Evolutionary conservation across 495 filamentous ascomycete genomes (phyloP).

Genomic region (Neurospora sp.): DNA sequence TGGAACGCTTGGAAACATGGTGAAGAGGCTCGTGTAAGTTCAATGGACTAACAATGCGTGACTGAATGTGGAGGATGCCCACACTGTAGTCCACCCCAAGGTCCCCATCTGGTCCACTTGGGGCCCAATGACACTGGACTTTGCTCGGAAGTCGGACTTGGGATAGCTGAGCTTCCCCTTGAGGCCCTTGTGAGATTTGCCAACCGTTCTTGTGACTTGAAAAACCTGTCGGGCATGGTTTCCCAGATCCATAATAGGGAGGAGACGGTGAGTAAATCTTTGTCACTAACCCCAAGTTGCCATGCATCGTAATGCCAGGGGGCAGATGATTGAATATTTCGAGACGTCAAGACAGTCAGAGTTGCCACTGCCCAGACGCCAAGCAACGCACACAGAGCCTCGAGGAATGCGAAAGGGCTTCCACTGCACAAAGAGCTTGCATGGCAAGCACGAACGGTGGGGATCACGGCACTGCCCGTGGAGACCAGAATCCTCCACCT

Average conservation of each 20-base stretch:
- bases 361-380: background rate
- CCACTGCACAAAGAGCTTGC: background rate
- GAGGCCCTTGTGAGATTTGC: background rate
- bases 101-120: background rate
- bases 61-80: background rate
- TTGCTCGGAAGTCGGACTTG: background rate
- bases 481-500: background rate
- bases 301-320: background rate
- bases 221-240: background rate
- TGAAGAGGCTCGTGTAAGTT: background rate
- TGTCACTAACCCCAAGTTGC: background rate
- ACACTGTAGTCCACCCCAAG: background rate
- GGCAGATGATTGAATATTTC: background rate
- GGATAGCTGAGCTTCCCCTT: background rate
- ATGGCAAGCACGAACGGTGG: background rate
- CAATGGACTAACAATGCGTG: background rate
- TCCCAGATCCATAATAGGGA: background rate
- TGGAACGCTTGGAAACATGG: background rate
- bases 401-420: background rate
- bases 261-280: background rate
- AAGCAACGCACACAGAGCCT: background rate
- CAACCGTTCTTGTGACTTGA: slow-evolving; percentile 1
- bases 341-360: background rate
- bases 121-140: background rate
- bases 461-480: background rate